A percentile compares a stretch with the other conserved stretches of the same genome.
These are phyloP conservation scores for Curvularia hawaiiensis DNA, from an alignment of 2,329 filamentous ascomycete species.

Conservation along the genomic window DNA sequence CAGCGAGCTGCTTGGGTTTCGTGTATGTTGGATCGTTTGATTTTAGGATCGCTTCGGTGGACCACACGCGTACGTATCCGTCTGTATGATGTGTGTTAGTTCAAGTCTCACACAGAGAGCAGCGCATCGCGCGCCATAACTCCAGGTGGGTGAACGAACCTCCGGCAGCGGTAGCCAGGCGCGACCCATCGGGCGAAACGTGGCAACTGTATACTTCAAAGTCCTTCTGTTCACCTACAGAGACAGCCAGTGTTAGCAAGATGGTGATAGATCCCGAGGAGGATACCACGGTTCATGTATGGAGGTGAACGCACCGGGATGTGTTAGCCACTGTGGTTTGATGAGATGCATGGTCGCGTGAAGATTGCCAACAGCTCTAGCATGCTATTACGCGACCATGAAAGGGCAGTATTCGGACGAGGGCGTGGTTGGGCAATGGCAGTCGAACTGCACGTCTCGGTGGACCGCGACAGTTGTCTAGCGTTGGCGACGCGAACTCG, in stretches of 20 bases:
- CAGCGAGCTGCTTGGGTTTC: conserved; percentile 89
- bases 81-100: conserved; percentile 59
- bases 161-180: conserved; percentile 92
- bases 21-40: conserved; percentile 72
- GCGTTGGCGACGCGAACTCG: conserved; percentile 40
- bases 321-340: conserved; percentile 94
- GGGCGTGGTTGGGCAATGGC: conserved; percentile 20
- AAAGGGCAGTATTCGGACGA: conserved; percentile 3
- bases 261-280: background rate
- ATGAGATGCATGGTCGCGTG: conserved; percentile 65
- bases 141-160: conserved; percentile 59
- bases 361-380: conserved; percentile 17
- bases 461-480: conserved; percentile 38
- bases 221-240: conserved; percentile 88
- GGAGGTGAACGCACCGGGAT: conserved; percentile 69
- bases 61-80: conserved; percentile 97
- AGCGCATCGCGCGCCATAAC: conserved; percentile 27
- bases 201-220: conserved; percentile 99
- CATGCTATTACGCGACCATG: conserved; percentile 39
- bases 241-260: conserved; percentile 24
- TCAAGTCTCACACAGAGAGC: conserved; percentile 17
- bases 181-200: conserved; percentile 90
- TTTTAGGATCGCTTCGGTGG: conserved; percentile 89
- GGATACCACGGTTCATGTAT: conserved; percentile 14
- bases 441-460: conserved; percentile 24